Percentiles rank a stretch among this genome's conserved stretches.
These are phyloP conservation scores for Pseudogymnoascus sp. DNA, from an alignment of 2,329 filamentous ascomycete species.

Conservation along the genomic window DNA sequence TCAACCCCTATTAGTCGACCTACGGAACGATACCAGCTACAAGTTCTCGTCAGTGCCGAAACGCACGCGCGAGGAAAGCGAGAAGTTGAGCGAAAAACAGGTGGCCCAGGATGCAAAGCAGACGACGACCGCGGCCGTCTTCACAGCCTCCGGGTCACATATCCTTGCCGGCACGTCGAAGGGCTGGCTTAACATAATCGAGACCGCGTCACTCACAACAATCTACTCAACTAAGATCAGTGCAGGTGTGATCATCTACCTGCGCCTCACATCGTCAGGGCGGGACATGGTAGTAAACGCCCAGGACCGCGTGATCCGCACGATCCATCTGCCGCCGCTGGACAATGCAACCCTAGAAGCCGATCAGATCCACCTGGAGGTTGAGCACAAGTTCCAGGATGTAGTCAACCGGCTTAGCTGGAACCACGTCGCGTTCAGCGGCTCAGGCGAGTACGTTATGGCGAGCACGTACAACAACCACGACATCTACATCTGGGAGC, in stretches of 20 bases:
- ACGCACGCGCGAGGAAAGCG: conserved; percentile 61
- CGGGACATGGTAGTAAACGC: conserved; percentile 85
- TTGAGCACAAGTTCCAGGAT: conserved; percentile 98
- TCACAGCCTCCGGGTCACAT: conserved; percentile 76
- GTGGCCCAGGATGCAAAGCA: conserved; percentile 89
- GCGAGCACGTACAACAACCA: conserved; percentile 98
- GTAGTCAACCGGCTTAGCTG: conserved; percentile 90
- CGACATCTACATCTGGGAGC: conserved; percentile 97
- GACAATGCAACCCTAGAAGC: conserved; percentile 62
- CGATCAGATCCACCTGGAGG: conserved; percentile 77
- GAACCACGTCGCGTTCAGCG: conserved; percentile 95
- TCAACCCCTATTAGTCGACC: conserved; percentile 79
- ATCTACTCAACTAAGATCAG: conserved; percentile 88
- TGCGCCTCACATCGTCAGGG: conserved; percentile 77
- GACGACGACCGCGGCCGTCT: conserved; percentile 86
- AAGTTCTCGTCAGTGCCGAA: conserved; percentile 74
- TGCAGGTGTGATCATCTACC: conserved; percentile 76
- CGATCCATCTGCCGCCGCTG: conserved; percentile 78
- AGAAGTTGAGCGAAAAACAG: conserved; percentile 69
- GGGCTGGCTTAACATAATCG: conserved; percentile 92
- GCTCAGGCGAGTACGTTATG: conserved; percentile 89
- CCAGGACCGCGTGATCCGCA: conserved; percentile 89
- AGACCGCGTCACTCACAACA: conserved; percentile 68
- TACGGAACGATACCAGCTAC: conserved; percentile 61
- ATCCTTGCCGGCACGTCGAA: conserved; percentile 91